Evolutionary conservation across 306 rosid species (phyloP).

Genomic region (Rosa persica): DNA sequence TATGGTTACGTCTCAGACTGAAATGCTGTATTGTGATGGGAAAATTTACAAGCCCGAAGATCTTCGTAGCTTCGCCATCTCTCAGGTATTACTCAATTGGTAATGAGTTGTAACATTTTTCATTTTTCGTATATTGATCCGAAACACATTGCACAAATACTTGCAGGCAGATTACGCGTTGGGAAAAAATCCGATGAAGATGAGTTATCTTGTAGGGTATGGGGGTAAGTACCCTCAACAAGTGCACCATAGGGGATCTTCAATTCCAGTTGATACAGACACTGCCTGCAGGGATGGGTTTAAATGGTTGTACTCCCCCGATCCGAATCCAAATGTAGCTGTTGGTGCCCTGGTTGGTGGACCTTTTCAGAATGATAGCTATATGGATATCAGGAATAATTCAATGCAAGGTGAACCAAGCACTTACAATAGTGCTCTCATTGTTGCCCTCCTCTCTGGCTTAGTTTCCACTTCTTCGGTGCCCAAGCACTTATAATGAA

Average conservation of each 20-base stretch:
- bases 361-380: constrained; percentile 60
- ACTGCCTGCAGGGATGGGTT: constrained; percentile 66
- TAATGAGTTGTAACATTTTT: constrained; percentile 6
- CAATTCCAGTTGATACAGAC: constrained; percentile 54
- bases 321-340: constrained; percentile 61
- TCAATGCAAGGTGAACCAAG: constrained; percentile 64
- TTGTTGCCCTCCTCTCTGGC: constrained; percentile 64
- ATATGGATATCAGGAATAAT: constrained; percentile 52
- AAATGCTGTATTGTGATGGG: constrained; percentile 50
- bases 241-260: constrained; percentile 70
- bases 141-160: background rate
- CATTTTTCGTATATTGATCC: background rate
- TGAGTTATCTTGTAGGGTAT: constrained; percentile 69
- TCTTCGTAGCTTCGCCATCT: constrained; percentile 60
- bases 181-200: constrained; percentile 52
- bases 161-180: constrained; percentile 60
- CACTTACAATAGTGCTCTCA: constrained; percentile 56
- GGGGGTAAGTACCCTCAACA: constrained; percentile 52
- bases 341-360: constrained; percentile 76
- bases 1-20: constrained; percentile 54
- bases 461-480: constrained; percentile 52
- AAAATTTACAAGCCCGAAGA: constrained; percentile 43
- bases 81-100: constrained; percentile 44
- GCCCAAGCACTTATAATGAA: constrained; percentile 29
- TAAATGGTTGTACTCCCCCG: constrained; percentile 43